Evolutionary conservation across 768 basidiomycete genomes (phyloP).

Genomic region (Trametes maxima): DNA sequence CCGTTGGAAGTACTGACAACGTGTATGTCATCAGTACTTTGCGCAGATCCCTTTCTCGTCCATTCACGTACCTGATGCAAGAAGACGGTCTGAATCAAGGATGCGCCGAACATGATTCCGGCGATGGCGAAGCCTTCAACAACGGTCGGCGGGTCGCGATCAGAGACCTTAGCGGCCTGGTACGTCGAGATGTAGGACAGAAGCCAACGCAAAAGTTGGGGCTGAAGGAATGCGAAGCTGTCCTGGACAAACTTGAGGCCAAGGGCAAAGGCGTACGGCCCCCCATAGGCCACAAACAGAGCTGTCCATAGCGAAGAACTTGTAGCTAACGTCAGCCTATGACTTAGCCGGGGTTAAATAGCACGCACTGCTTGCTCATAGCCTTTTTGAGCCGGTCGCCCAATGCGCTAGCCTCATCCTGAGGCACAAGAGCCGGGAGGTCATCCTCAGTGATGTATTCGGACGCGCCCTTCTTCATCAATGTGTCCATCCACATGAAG

Average conservation of each 20-base stretch:
- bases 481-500: slow-evolving; percentile 84
- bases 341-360: neutral
- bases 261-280: slow-evolving; percentile 65
- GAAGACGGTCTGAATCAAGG: slow-evolving; percentile 76
- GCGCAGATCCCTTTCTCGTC: no score
- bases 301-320: slow-evolving; percentile 73
- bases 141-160: slow-evolving; percentile 36
- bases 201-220: slow-evolving; percentile 79
- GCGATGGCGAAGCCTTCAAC: slow-evolving; percentile 79
- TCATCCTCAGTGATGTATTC: slow-evolving; percentile 83
- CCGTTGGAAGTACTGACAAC: slow-evolving; percentile 76
- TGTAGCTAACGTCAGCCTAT: neutral
- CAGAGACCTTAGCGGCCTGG: slow-evolving; percentile 46
- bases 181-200: slow-evolving; percentile 83
- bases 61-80: slow-evolving; percentile 67
- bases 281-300: slow-evolving; percentile 76
- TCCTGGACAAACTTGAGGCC: slow-evolving; percentile 80
- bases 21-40: neutral
- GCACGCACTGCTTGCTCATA: slow-evolving; percentile 62
- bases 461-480: slow-evolving; percentile 68
- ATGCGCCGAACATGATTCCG: slow-evolving; percentile 75
- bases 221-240: slow-evolving; percentile 79
- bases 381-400: slow-evolving; percentile 61
- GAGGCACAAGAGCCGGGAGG: slow-evolving; percentile 68
- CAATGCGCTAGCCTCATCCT: slow-evolving; percentile 72